Base-by-base conservation (phyloP, 768 basidiomycete genomes). In the Podaxis pistillaris region DNA sequence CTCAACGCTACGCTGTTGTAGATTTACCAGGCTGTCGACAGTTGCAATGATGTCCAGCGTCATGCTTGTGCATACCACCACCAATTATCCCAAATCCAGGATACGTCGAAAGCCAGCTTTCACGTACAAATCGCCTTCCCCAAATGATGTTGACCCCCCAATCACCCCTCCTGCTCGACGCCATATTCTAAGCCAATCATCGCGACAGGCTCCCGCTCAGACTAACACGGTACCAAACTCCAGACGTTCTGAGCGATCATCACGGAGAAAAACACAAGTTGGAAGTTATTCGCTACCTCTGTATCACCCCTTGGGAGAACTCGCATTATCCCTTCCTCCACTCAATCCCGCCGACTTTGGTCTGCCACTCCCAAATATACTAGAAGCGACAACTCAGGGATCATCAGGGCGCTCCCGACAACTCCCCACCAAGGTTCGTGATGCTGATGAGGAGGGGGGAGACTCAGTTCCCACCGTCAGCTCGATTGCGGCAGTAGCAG, bases 321-420 rank as follows among this genome's bases (percentile, higher is more conserved):
- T 90, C 41, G 88, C 88, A 41, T 78, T 83, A 68, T 89, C 88
- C 6, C 79, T 88, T 59, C 87, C 87, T 3, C 83, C 83, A 60
- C 80, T 90, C 53, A 84, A 88, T 69, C 83, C 87, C 7, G 73
- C 77, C 17, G 68, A 72, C 36, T 82, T 86, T 69, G 88, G 88
- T 58, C 77, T 88, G 56, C 83, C 84, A 50, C 74, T 78, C 56
- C 80, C 79, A 40, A 65, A 80, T 65, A 75, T 77, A 63, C 68
- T 80, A 49, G 79, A 80, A 65, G 83, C 83, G 68, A 12, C 62
- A 70, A 28, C 30, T 64, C 75, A 76, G 47, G 78, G 79, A 44
- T 73, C 76, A 8, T 79, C 82, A 37, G 76, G 75, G 56, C 82
- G 82, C 60, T 72, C 76, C 24, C 82, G 82, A 50, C 76, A 81